These are phyloP conservation scores for Neonectria ditissima DNA, from an alignment of 2,329 filamentous ascomycete species.

Conservation along the genomic window DNA sequence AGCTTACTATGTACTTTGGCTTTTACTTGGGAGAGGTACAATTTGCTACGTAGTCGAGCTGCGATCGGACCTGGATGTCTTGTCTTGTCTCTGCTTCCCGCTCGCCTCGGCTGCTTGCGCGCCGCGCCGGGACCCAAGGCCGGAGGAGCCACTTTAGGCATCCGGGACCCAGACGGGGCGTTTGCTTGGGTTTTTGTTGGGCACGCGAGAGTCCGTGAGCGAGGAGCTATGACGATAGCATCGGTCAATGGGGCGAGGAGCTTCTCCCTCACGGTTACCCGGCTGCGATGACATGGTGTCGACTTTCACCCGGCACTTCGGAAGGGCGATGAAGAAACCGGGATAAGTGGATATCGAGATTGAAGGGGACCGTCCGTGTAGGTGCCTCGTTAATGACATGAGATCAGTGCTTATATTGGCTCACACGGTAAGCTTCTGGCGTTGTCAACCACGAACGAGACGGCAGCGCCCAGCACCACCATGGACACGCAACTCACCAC, in stretches of 20 bases:
- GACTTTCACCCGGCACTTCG: background rate
- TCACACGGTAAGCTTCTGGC: constrained; percentile 13
- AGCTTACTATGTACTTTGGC: too few relatives aligned
- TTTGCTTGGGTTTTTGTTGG: constrained; percentile 8
- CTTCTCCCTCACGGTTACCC: background rate
- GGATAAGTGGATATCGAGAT: background rate
- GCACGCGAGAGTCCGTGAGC: constrained; percentile 1
- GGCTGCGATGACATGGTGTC: background rate
- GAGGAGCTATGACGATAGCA: background rate
- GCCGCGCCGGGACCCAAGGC: constrained; percentile 17
- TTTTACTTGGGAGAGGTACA: background rate
- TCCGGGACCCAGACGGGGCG: constrained; percentile 7
- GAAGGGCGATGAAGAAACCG: background rate
- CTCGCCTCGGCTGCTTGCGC: constrained; percentile 27
- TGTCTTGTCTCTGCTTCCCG: constrained; percentile 16
- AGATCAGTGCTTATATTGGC: background rate
- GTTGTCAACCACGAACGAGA: constrained; percentile 24
- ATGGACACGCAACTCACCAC: background rate
- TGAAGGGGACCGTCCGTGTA: background rate
- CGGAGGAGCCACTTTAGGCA: constrained; percentile 33
- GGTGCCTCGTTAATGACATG: constrained; percentile 22
- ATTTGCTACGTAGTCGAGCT: background rate
- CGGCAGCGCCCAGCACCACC: constrained; percentile 22
- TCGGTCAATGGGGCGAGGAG: background rate
- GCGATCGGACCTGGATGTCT: background rate